phyloP scores from a whole-genome alignment of 106 monocot species.

The Xerophyta viscosa region DNA sequence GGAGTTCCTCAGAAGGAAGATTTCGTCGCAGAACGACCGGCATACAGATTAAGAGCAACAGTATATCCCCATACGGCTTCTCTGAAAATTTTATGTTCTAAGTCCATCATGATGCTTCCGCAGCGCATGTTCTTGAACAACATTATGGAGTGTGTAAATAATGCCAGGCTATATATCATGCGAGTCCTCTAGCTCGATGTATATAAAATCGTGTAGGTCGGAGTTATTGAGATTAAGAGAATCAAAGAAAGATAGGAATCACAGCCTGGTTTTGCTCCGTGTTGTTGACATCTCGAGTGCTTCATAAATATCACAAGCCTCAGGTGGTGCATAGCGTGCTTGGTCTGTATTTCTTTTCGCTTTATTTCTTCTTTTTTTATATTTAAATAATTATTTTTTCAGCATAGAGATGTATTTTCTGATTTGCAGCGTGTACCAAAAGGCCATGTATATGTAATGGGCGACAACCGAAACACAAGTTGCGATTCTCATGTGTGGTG shows the following conservation, averaged over 20 bases:
- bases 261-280: slow-evolving; percentile 16
- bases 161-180: not conserved
- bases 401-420: not conserved
- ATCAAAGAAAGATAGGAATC: slow-evolving; percentile 2
- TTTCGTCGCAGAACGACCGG: slow-evolving; percentile 8
- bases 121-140: slow-evolving; percentile 23
- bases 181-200: not conserved
- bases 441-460: slow-evolving; percentile 17
- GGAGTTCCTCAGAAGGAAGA: slow-evolving; percentile 17
- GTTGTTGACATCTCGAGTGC: slow-evolving; percentile 26
- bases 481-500: slow-evolving; percentile 17
- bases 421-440: slow-evolving; percentile 13
- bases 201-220: not conserved
- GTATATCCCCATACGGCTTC: slow-evolving; percentile 1
- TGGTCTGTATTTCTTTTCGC: not conserved
- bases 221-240: not conserved
- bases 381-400: not conserved
- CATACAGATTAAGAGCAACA: slow-evolving; percentile 10
- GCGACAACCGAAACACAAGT: slow-evolving; percentile 21
- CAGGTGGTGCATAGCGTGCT: slow-evolving; percentile 18
- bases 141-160: slow-evolving; percentile 19
- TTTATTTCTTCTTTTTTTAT: not conserved
- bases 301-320: slow-evolving; percentile 7
- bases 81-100: not conserved
- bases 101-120: slow-evolving; percentile 1